Evolutionary conservation across 306 rosid species (phyloP).

Genomic region (Castanospermum australe): DNA sequence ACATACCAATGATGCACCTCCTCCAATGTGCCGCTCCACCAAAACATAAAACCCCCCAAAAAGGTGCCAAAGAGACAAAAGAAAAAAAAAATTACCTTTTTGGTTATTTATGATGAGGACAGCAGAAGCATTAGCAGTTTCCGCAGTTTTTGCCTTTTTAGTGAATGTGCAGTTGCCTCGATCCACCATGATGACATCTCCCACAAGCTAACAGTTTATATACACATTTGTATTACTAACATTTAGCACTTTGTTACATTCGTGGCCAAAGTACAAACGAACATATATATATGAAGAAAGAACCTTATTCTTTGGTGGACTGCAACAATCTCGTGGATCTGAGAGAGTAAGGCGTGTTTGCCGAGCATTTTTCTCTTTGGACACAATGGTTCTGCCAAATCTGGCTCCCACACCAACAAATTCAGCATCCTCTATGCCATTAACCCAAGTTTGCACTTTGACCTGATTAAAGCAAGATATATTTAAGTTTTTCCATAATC

Average conservation of each 20-base stretch:
- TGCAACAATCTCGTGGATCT: constrained; percentile 83
- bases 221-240: constrained; percentile 10
- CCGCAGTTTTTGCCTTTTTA: constrained; percentile 72
- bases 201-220: constrained; percentile 58
- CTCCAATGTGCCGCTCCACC: background rate
- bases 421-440: constrained; percentile 69
- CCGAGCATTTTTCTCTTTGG: constrained; percentile 86
- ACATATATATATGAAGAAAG: constrained; percentile 16
- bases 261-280: background rate
- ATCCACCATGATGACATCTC: constrained; percentile 88
- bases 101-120: constrained; percentile 81
- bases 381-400: constrained; percentile 83
- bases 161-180: constrained; percentile 92
- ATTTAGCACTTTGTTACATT: background rate
- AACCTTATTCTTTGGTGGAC: constrained; percentile 70
- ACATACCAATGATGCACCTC: constrained; percentile 1
- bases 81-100: constrained; percentile 51
- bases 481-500: background rate
- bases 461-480: constrained; percentile 44
- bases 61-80: background rate
- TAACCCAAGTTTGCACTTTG: constrained; percentile 96
- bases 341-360: constrained; percentile 71
- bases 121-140: constrained; percentile 94
- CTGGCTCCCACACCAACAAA: constrained; percentile 95
- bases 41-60: background rate